Base-by-base conservation (phyloP, 495 filamentous ascomycete genomes). In the Penicillium maclennaniae region DNA sequence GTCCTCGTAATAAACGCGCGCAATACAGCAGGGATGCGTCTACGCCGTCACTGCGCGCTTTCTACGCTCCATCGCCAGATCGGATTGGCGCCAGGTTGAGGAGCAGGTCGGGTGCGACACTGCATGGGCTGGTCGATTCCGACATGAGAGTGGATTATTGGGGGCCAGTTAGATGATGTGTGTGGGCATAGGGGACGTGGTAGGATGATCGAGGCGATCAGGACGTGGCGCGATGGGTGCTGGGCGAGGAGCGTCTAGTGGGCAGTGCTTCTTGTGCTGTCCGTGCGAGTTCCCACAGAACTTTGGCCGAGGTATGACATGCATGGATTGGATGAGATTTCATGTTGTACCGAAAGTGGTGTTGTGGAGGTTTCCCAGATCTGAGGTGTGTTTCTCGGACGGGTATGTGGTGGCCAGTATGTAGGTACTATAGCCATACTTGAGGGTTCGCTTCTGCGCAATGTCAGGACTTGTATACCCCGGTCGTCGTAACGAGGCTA, bases 21-120 rank as follows among this genome's bases (percentile, higher is more conserved):
- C 7, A 20, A 16, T 17, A 40, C 16, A 20, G 17, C 38, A 40
- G 38, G 38, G 38, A 40, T 40, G n/a, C 19, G 38, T n/a, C 14
- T 14, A 14, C 37, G 37, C 8, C 37, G 37, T 39, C 37, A 39
- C 41, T 43, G 17, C 41, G 16, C 19, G 41, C 4, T 15, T 5
- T 23, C 23, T 23, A 5, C 23, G 23, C 16, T 38, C 36, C 36
- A 14, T 12, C 15, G 19, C 27, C 45, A 58, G 52, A 55, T 53
- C 61, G 48, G 16, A 12, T 34, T 34, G 31, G 31, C 31, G 31
- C 31, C 31, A 34, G 31, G 31, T 12, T 34, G 31, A 12, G 10
- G 10, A n/a, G 59, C 54, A 54, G 60, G 20, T 58, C 60, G 62
- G 62, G 62, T 63, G 62, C 56, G 62, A 65, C 60, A 20, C 43